Percentiles rank a stretch among this genome's conserved stretches.
These are phyloP conservation scores for Grammothele lineata DNA, from an alignment of 768 basidiomycete species.

Conservation along the genomic window DNA sequence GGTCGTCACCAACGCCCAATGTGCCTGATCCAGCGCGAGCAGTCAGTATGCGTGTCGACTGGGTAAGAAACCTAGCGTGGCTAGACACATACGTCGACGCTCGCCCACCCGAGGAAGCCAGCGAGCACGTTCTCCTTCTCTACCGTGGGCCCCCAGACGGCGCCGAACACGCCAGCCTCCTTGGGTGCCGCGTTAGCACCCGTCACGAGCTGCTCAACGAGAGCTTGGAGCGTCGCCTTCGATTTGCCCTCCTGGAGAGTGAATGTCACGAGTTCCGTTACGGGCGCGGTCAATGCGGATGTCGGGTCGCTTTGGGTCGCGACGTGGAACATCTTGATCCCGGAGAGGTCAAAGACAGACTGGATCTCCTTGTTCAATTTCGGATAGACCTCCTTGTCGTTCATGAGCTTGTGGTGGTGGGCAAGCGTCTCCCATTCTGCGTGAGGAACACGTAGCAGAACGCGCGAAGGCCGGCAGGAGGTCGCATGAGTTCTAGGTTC, in stretches of 20 bases:
- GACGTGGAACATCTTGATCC: slow-evolving; percentile 6
- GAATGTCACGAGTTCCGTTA: slow-evolving; percentile 10
- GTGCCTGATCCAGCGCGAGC: too few relatives aligned
- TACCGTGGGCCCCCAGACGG: slow-evolving; percentile 11
- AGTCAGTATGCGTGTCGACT: too few relatives aligned
- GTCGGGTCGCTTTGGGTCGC: slow-evolving; percentile 7
- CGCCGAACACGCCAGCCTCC: neutral
- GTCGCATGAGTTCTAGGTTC: neutral
- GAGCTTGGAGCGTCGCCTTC: slow-evolving; percentile 1
- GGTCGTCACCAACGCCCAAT: slow-evolving; percentile 6
- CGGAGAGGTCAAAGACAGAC: neutral
- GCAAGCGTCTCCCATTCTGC: slow-evolving; percentile 12
- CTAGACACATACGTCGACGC: slow-evolving; percentile 10
- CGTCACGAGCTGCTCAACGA: slow-evolving; percentile 1
- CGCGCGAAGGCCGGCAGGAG: neutral
- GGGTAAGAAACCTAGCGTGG: too few relatives aligned
- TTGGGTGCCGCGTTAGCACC: slow-evolving; percentile 1
- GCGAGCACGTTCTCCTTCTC: slow-evolving; percentile 3
- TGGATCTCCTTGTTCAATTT: neutral
- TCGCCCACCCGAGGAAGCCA: slow-evolving; percentile 10
- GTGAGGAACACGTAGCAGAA: neutral
- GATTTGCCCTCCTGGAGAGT: slow-evolving; percentile 6
- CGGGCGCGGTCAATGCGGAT: slow-evolving; percentile 10
- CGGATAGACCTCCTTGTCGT: slow-evolving; percentile 6
- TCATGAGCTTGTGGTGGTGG: slow-evolving; percentile 8